Base-by-base conservation (phyloP, 768 basidiomycete species). In the Amanita fuliginea region DNA sequence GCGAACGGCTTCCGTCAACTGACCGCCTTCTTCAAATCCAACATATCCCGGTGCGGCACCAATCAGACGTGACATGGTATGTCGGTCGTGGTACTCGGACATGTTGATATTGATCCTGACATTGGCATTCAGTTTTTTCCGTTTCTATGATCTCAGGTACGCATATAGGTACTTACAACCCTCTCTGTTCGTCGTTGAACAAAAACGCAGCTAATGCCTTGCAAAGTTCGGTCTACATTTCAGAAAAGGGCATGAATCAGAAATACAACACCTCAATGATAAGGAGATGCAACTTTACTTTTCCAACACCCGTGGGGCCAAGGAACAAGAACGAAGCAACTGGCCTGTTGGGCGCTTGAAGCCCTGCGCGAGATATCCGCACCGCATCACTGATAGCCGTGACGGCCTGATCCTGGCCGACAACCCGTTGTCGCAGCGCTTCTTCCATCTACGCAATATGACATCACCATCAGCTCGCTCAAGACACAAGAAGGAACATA, bases 11-110 rank as follows among this genome's bases (percentile, higher is more conserved):
- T 96, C 93, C 1, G 93, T 95, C 43, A 96, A 69, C 60, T 95
- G 92, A 33, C 71, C 89, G 3, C 89, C 88, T 55, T 86, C 79
- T 57, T 96, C 92, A 59, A 93, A 83, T 0, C 94, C 95, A 28
- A 96, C 83, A 59, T 93, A 95, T 3, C 94, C 94, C 6, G 94
- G 90, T 0, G 92, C 88, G 1, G 91, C 87, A 49, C 94, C 95
- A 46, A 97, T 90, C 19, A 97, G 69, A 3, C 92, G 75, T 0
- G 90, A 89, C 46, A 97, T 83, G 0, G 90, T 91, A 59, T 97
- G 90, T 47, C 92, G 78, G 55, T 94, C 93, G 45, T 90, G 87
- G 58, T 86, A 96, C 76, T 90, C 64, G 54, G 51, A 51, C 51
- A 51, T 51, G 39, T 51, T 96, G 89, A n/a, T 90, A 52, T 83